phyloP scores from a whole-genome alignment of 2,329 filamentous ascomycete species.

The Huntiella savannae region DNA sequence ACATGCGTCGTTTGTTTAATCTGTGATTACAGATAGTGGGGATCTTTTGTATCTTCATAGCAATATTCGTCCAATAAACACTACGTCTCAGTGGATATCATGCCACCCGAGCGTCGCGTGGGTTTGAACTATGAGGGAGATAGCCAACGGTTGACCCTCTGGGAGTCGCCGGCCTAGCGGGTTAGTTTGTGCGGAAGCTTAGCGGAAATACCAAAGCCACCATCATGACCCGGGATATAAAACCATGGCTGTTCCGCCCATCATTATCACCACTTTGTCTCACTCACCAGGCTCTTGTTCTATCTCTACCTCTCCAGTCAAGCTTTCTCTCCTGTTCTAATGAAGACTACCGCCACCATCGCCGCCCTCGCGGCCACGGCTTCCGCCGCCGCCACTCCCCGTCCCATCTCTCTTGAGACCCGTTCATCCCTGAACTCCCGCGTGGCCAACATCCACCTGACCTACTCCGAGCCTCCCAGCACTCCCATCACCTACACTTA shows the following conservation, averaged over 20 bases:
- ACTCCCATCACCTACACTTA: conserved; percentile 13
- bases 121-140: no score
- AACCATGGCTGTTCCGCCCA: neutral
- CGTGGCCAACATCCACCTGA: conserved; percentile 14
- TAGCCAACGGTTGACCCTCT: no score
- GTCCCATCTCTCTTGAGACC: conserved; percentile 10
- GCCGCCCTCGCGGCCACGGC: conserved; percentile 8
- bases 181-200: no score
- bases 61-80: no score
- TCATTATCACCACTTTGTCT: neutral
- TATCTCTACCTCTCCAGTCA: neutral
- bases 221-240: neutral
- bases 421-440: conserved; percentile 9
- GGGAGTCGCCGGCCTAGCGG: no score
- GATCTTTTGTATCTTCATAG: no score
- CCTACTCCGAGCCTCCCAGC: conserved; percentile 10
- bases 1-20: no score
- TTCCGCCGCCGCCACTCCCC: conserved; percentile 7
- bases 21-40: no score
- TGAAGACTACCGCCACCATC: conserved; percentile 9
- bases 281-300: conserved; percentile 4
- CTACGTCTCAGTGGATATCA: no score
- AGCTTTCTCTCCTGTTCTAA: neutral
- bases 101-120: no score
- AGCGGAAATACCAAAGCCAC: no score